These are phyloP conservation scores for Yamadazyma spencermartinsiae DNA, from an alignment of 1,139 yeast species.

Conservation along the genomic window DNA sequence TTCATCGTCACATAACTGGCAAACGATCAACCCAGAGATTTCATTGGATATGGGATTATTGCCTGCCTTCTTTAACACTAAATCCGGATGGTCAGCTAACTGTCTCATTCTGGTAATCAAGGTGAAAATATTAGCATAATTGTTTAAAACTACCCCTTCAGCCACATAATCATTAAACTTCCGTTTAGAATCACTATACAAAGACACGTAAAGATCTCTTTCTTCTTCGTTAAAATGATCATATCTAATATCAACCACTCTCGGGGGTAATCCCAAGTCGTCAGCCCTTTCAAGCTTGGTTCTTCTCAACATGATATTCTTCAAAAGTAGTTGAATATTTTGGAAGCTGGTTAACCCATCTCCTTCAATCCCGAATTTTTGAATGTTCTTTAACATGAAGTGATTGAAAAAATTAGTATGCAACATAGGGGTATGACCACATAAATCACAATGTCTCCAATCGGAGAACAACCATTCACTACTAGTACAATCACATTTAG, in stretches of 20 bases:
- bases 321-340: constrained; percentile 69
- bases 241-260: constrained; percentile 82
- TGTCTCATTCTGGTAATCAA: constrained; percentile 96
- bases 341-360: constrained; percentile 78
- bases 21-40: constrained; percentile 67
- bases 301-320: constrained; percentile 85
- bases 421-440: constrained; percentile 92
- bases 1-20: constrained; percentile 94
- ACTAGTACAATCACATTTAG: constrained; percentile 81
- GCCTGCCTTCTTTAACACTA: constrained; percentile 67
- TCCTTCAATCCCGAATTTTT: constrained; percentile 75
- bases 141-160: constrained; percentile 91
- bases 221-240: constrained; percentile 93
- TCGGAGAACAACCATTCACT: constrained; percentile 82
- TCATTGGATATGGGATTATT: constrained; percentile 36
- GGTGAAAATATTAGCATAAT: constrained; percentile 95
- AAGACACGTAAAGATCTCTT: constrained; percentile 82
- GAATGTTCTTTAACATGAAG: constrained; percentile 90
- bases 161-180: constrained; percentile 87
- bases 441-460: constrained; percentile 77
- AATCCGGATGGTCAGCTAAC: constrained; percentile 96
- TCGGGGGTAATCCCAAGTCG: constrained; percentile 94
- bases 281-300: constrained; percentile 96
- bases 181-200: constrained; percentile 83
- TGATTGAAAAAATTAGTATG: constrained; percentile 96